A percentile compares a stretch with the other conserved stretches of the same genome.
phyloP scores from a whole-genome alignment of 129 eudicot species.

The Lactuca sativa region DNA sequence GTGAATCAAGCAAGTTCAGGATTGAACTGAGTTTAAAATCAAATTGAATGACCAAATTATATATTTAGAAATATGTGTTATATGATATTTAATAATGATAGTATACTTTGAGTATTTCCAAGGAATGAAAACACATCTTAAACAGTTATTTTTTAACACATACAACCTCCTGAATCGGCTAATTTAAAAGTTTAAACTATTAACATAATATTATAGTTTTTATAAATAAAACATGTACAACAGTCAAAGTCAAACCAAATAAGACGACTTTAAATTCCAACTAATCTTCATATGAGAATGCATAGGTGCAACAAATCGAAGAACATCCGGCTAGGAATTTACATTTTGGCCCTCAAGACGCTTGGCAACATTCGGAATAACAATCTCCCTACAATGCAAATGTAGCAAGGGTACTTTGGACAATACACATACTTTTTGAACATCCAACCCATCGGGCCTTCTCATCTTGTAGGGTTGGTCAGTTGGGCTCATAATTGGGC shows the following conservation, averaged over 20 bases:
- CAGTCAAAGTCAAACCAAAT: constrained; percentile 39
- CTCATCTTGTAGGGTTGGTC: constrained; percentile 77
- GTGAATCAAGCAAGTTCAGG: too few relatives aligned
- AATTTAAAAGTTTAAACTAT: too few relatives aligned
- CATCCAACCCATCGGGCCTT: constrained; percentile 75
- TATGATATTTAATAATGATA: too few relatives aligned
- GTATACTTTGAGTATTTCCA: too few relatives aligned
- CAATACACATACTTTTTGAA: constrained; percentile 84
- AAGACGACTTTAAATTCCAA: constrained; percentile 96
- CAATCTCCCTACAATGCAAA: constrained; percentile 83
- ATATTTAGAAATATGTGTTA: too few relatives aligned
- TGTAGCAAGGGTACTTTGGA: constrained; percentile 92
- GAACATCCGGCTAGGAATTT: constrained; percentile 48
- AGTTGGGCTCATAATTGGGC: constrained; percentile 60
- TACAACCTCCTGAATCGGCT: too few relatives aligned
- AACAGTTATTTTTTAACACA: too few relatives aligned
- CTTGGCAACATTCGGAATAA: constrained; percentile 76
- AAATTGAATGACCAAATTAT: too few relatives aligned
- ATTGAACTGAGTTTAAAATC: too few relatives aligned
- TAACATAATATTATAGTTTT: too few relatives aligned
- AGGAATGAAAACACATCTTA: too few relatives aligned
- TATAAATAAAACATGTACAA: background rate
- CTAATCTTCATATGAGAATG: constrained; percentile 96
- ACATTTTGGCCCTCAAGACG: constrained; percentile 36
- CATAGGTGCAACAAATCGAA: constrained; percentile 84